phyloP scores from a whole-genome alignment of 2,329 filamentous ascomycete genomes.

The Trichophyton verrucosum region DNA sequence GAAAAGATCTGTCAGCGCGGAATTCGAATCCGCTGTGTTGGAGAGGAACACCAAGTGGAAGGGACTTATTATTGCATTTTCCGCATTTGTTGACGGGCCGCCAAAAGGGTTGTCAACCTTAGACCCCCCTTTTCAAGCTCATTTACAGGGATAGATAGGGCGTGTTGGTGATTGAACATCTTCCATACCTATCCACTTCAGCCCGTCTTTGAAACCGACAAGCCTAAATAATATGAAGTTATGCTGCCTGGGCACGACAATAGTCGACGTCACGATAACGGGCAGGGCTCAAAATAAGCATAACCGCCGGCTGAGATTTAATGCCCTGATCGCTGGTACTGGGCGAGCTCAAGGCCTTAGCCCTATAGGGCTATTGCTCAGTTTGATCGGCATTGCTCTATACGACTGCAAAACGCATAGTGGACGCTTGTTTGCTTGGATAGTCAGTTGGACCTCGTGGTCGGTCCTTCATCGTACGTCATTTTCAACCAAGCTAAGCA shows the following conservation, averaged over 20 bases:
- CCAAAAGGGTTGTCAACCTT: background rate
- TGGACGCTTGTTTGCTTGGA: background rate
- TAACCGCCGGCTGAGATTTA: background rate
- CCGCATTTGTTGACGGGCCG: background rate
- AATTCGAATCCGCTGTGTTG: background rate
- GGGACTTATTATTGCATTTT: background rate
- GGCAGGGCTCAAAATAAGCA: background rate
- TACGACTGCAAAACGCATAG: background rate
- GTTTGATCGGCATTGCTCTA: background rate
- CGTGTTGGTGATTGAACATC: background rate
- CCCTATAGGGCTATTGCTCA: background rate
- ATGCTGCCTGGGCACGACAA: background rate
- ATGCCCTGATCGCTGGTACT: background rate
- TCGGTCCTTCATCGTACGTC: background rate
- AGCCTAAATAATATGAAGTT: too few relatives aligned
- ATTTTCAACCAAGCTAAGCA: background rate
- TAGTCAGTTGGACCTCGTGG: background rate
- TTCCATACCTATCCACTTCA: too few relatives aligned
- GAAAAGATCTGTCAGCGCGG: background rate
- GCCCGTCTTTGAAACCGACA: too few relatives aligned
- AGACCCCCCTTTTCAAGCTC: background rate
- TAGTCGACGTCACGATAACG: background rate
- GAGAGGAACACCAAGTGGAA: background rate
- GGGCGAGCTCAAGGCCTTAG: background rate
- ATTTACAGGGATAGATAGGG: background rate